Base-by-base conservation (phyloP, 352 stramenopile genomes). In the Phytophthora pseudosyringae region DNA sequence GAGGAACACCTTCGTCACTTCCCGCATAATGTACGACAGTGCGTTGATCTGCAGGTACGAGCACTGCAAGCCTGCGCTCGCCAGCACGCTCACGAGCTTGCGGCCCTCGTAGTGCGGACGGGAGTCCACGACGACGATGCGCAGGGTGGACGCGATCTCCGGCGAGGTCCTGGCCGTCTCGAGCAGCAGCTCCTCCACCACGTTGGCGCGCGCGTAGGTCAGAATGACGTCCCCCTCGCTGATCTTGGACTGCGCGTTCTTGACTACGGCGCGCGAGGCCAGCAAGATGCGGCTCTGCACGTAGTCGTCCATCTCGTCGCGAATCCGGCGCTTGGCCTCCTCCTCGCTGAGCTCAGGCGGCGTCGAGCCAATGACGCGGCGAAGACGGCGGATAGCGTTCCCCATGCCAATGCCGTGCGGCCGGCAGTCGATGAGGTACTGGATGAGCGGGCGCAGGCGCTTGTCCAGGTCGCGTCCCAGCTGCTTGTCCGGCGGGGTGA, bases 1-100 rank as follows among this genome's bases (percentile, higher is more conserved):
- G 1, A 99, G 75, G 67, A 99, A 89, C 10, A 99, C 95, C 73
- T 98, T 98, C 45, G 92, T 98, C 9, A 99, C 96, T 46, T 98
- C 90, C 39, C 92, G 93, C 91, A 99, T 98, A 13, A 98, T 93
- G 76, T 98, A 98, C 11, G 93, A 93, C 49, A 98, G 63, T n/a
- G 91, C 94, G 73, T 98, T 97, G 38, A 99, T 87, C 47, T 98
- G 82, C 40, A 99, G 75, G 73, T 99, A 99, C 35, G 90, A 94
- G 66, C 93, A 98, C 38, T 83, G 72, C 41, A 98, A 81, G 8
- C 90, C 88, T 3, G 79, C 74, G 7, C 76, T 73, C 1, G 82
- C 82, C 25, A 97, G 69, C 16, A 80, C 80, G 32, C 86, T 76
- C 13, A 96, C 80, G n/a, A 94, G 73, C 55, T 87, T 83, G 49